Base-by-base conservation (phyloP, 2,329 filamentous ascomycete genomes). In the Trichophyton rubrum region DNA sequence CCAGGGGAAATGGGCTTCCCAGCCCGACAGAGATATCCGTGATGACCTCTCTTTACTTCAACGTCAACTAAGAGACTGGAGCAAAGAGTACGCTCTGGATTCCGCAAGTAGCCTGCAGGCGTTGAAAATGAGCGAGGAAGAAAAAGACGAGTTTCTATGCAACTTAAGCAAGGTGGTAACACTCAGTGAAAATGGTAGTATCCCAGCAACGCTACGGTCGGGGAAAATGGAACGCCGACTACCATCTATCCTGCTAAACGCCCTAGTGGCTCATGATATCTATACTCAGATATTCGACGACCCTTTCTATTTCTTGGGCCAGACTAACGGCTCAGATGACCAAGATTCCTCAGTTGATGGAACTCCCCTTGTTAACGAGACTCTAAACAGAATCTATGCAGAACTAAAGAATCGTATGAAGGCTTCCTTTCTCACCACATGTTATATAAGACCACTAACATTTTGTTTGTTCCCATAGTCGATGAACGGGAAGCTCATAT, bases 401-500 rank as follows among this genome's bases (percentile, higher is more conserved):
- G 30, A 55, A 2, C 27, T 60, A 6, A 51, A 45, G 24, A 51
- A 56, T 43, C 30, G 59, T 60, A 56, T 5, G 59, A 8, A 35
- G 4, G 11, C n/a, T 17, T 9, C 20, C 17, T 56, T 60, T 13
- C 33, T 3, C n/a, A 7, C 11, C 22, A 15, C 9, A 55, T 41
- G 3, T 13, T 7, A 2, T 40, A 20, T 15, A n/a, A 43, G 4
- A 2, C 3, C 6, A 24, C 45, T 51, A 49, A 55, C n/a, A 38
- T 55, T 55, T 1, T 9, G 8, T 55, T 1, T 9, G 8, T 33
- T n/a, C 20, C 33, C 13, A 24, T 60, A 66, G 66, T 63, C 27
- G 51, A 67, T 57, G 49, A 49, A 9, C 38, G 43, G 41, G 60
- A 64, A 53, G 65, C 64, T 9, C 64, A 68, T 33, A 59, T 61